phyloP scores from a whole-genome alignment of 139 green algal genomes.

The Medakamo hakoo region DNA sequence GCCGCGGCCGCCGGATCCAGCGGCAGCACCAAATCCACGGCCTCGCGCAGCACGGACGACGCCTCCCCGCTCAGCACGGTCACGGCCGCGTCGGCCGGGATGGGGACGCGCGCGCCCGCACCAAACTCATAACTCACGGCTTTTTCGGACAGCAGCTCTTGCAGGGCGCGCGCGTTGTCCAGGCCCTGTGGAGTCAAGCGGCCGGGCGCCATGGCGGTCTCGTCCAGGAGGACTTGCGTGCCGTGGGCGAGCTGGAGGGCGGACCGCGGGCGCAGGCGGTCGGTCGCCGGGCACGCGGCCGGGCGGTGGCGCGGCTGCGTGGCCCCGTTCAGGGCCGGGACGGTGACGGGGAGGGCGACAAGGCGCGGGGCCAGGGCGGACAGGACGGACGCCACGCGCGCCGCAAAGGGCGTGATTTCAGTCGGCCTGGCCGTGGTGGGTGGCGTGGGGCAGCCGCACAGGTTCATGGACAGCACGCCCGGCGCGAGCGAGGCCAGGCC shows the following conservation, averaged over 20 bases:
- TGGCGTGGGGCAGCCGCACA: neutral
- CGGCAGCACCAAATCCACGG: neutral
- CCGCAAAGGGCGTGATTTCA: neutral
- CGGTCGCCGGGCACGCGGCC: neutral
- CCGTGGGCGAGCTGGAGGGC: neutral
- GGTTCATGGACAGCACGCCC: neutral
- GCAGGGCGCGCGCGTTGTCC: neutral
- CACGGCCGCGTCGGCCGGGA: neutral
- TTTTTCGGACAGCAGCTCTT: neutral
- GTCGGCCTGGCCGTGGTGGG: neutral
- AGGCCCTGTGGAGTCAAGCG: neutral
- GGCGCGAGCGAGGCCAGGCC: too few species aligned
- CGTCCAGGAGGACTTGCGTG: neutral
- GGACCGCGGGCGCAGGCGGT: neutral
- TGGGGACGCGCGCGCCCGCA: neutral
- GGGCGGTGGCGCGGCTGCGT: too few species aligned
- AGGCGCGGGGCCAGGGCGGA: neutral
- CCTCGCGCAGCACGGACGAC: neutral
- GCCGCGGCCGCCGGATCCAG: neutral
- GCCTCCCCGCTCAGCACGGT: neutral
- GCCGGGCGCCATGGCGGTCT: neutral
- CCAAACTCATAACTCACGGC: too few species aligned
- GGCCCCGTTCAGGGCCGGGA: neutral
- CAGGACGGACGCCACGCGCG: neutral
- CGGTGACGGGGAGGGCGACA: neutral